A percentile compares a stretch with the other conserved stretches of the same genome.
phyloP scores from a whole-genome alignment of 2,329 filamentous ascomycete genomes.

The Trichoderma semiorbis region DNA sequence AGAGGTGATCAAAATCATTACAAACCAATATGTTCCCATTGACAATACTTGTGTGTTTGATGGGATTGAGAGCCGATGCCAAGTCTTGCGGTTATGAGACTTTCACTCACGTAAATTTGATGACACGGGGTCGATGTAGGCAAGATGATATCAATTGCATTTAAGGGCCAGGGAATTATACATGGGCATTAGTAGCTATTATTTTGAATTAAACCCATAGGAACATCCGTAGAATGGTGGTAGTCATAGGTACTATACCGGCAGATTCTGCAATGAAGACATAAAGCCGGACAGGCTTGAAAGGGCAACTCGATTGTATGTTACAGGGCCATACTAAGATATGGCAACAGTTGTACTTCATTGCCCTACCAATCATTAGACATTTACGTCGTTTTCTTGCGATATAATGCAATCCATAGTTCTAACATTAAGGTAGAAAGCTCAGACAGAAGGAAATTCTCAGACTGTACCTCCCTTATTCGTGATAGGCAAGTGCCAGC shows the following conservation, averaged over 20 bases:
- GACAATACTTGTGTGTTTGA: constrained; percentile 70
- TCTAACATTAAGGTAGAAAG: neutral
- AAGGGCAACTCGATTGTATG: neutral
- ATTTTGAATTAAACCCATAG: neutral
- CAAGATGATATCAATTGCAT: neutral
- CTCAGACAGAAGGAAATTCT: neutral
- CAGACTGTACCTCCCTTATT: neutral
- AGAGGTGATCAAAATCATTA: constrained; percentile 88
- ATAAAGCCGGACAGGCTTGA: neutral
- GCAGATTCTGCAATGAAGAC: neutral
- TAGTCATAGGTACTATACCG: neutral
- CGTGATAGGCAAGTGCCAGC: neutral
- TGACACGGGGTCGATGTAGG: neutral
- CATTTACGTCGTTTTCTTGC: neutral
- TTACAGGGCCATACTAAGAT: neutral
- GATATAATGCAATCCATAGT: neutral
- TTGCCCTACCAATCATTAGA: neutral
- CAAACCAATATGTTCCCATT: constrained; percentile 68
- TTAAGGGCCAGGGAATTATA: neutral
- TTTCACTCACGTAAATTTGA: neutral
- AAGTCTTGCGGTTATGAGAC: constrained; percentile 49
- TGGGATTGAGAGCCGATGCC: constrained; percentile 61
- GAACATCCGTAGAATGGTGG: neutral
- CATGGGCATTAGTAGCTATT: neutral
- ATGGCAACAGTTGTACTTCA: neutral